Percentiles rank a stretch among this genome's conserved stretches.
Conservation (phyloP, 805 yeast species). For the Teunomyces lycoperdinae region DNA sequence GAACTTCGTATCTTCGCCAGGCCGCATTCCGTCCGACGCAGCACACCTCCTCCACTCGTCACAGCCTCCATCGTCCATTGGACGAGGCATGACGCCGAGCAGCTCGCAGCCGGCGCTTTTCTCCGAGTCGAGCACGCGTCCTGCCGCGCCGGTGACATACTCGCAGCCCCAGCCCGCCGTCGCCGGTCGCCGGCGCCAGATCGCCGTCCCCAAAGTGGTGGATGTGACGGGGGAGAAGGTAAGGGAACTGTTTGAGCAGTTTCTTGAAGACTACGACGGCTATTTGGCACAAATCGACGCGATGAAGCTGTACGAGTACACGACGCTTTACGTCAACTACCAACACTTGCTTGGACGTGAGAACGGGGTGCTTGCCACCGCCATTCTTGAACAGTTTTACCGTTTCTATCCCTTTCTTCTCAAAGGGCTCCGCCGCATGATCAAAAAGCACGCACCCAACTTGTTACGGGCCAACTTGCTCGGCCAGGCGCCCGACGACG, state of each 20-base stretch:
- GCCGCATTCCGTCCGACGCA: conserved; percentile 43
- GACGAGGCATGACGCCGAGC: conserved; percentile 34
- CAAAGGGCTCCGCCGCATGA: conserved; percentile 68
- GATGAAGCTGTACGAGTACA: conserved; percentile 70
- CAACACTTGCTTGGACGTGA: conserved; percentile 72
- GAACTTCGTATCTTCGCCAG: conserved; percentile 45
- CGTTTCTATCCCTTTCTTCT: conserved; percentile 85
- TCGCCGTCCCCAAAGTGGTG: conserved; percentile 77
- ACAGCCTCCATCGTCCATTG: conserved; percentile 42
- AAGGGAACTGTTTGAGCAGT: conserved; percentile 83
- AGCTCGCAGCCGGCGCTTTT: conserved; percentile 23
- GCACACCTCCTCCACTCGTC: conserved; percentile 39
- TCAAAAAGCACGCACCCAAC: conserved; percentile 73
- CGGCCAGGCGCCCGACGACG: conserved; percentile 36
- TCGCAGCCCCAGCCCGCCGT: conserved; percentile 12
- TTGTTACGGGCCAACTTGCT: conserved; percentile 47
- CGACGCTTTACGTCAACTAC: conserved; percentile 83
- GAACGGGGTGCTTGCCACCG: conserved; percentile 84
- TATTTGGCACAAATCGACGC: conserved; percentile 80
- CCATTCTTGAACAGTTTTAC: conserved; percentile 87
- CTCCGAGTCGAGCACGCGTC: conserved; percentile 24
- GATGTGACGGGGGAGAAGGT: conserved; percentile 95
- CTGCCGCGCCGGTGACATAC: conserved; percentile 9
- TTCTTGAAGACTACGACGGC: conserved; percentile 65
- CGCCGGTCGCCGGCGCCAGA: conserved; percentile 51